These are phyloP conservation scores for Candida glucosophila DNA, from an alignment of 1,139 yeast species.

Conservation along the genomic window DNA sequence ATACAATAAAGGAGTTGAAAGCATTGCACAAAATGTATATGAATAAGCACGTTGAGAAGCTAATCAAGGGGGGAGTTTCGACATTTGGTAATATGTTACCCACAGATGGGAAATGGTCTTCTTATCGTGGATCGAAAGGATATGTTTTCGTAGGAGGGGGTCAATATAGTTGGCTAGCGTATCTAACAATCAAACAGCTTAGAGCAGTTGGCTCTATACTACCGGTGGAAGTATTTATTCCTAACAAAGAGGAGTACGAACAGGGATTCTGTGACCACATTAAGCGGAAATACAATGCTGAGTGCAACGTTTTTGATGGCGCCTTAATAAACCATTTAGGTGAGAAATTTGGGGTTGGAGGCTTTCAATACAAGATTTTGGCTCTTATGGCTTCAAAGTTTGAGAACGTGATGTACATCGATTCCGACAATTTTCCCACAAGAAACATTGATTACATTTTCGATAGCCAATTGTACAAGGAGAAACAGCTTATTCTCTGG, in stretches of 20 bases:
- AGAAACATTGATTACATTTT: conserved; percentile 44
- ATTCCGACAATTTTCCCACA: conserved; percentile 61
- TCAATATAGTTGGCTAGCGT: conserved; percentile 35
- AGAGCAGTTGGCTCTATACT: conserved; percentile 30
- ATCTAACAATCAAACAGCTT: conserved; percentile 33
- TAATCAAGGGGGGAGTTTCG: conserved; percentile 21
- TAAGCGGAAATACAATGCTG: conserved; percentile 43
- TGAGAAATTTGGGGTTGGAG: conserved; percentile 31
- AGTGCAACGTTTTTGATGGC: conserved; percentile 43
- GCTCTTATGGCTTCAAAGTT: conserved; percentile 53
- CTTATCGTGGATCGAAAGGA: conserved; percentile 28
- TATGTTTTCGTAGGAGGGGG: conserved; percentile 40
- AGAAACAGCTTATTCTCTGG: conserved; percentile 41
- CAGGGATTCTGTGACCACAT: conserved; percentile 42
- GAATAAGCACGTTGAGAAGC: conserved; percentile 19
- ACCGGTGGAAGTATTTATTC: conserved; percentile 44
- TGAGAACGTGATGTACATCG: conserved; percentile 52
- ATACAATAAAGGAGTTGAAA: conserved; percentile 21
- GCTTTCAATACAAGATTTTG: conserved; percentile 56
- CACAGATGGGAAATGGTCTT: conserved; percentile 28
- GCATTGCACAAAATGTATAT: conserved; percentile 25
- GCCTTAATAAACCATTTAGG: conserved; percentile 15
- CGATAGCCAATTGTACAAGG: conserved; percentile 26
- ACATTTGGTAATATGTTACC: conserved; percentile 32
- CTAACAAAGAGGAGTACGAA: conserved; percentile 42